Conservation (phyloP, 176 grass and related monocot genomes). For the Lolium multiflorum region DNA sequence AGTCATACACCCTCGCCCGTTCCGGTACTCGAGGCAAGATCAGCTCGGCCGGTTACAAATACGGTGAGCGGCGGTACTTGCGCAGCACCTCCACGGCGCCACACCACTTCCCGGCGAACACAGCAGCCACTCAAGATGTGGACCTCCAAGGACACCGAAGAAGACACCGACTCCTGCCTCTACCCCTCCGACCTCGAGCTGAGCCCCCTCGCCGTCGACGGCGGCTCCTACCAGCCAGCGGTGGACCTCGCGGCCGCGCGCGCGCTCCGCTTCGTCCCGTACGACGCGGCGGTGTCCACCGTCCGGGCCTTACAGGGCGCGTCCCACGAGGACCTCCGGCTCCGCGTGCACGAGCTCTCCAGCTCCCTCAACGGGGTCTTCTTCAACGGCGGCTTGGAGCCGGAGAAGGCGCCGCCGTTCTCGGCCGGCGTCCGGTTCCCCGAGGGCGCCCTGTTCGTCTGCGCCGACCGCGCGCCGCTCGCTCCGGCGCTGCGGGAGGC, state of each 20-base stretch:
- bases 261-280: slow-evolving; percentile 15
- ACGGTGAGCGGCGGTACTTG: not conserved
- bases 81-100: not conserved
- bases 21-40: too few species aligned
- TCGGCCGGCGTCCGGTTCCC: not conserved
- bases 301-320: not conserved
- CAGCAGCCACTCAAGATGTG: not conserved
- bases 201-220: not conserved
- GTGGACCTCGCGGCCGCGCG: not conserved
- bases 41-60: not conserved
- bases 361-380: not conserved
- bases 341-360: slow-evolving; percentile 7
- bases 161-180: not conserved
- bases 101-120: not conserved
- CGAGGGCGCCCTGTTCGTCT: slow-evolving; percentile 11
- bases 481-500: not conserved
- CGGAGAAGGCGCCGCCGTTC: slow-evolving; percentile 6
- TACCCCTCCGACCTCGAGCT: not conserved
- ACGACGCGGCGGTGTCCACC: slow-evolving; percentile 7
- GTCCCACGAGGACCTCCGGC: slow-evolving; percentile 23
- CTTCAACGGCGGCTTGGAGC: not conserved
- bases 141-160: slow-evolving; percentile 2
- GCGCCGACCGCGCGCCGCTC: not conserved
- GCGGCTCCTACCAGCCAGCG: not conserved
- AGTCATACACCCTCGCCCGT: too few species aligned